A percentile compares a stretch with the other conserved stretches of the same genome.
phyloP scores from a whole-genome alignment of 495 filamentous ascomycete species.

The Neurospora hispaniola region DNA sequence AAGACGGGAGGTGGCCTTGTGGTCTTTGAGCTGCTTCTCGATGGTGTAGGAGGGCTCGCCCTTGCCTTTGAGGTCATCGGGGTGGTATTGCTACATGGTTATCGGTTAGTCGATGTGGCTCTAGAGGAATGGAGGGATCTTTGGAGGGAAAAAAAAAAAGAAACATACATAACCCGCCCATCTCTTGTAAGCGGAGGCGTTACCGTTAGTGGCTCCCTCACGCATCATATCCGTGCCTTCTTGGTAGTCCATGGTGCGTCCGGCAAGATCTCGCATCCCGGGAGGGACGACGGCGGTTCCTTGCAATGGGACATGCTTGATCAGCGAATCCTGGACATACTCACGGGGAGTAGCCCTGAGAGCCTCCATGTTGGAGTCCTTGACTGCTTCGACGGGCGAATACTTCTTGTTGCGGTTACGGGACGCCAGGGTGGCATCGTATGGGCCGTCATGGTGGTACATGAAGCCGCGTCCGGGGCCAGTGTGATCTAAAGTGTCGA shows the following conservation, averaged over 20 bases:
- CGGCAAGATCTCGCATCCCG: conserved; percentile 53
- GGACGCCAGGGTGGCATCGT: conserved; percentile 68
- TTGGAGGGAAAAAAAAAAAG: neutral
- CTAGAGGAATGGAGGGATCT: neutral
- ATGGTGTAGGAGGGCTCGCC: conserved; percentile 64
- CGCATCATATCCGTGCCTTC: conserved; percentile 80
- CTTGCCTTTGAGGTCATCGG: conserved; percentile 68
- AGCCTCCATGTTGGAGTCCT: conserved; percentile 62
- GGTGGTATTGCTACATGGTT: conserved; percentile 48
- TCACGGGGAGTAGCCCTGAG: conserved; percentile 74
- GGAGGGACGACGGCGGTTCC: conserved; percentile 70
- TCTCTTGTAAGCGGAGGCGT: conserved; percentile 52
- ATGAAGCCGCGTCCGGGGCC: conserved; percentile 34
- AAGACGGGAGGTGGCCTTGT: conserved; percentile 5
- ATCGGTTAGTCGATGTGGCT: conserved; percentile 7
- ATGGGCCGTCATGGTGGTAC: conserved; percentile 92
- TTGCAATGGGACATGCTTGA: conserved; percentile 72
- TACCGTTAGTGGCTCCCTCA: conserved; percentile 48
- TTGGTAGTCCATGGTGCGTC: conserved; percentile 64
- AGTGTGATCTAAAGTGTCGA: conserved; percentile 65
- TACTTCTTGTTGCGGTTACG: conserved; percentile 52
- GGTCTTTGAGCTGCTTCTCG: conserved; percentile 50
- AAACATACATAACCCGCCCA: conserved; percentile 55
- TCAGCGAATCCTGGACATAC: conserved; percentile 63
- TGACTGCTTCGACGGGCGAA: conserved; percentile 71